Percentiles rank a stretch among this genome's conserved stretches.
Evolutionary conservation across 495 filamentous ascomycete genomes (phyloP).

Genomic region (Tetracladium marchalianum): DNA sequence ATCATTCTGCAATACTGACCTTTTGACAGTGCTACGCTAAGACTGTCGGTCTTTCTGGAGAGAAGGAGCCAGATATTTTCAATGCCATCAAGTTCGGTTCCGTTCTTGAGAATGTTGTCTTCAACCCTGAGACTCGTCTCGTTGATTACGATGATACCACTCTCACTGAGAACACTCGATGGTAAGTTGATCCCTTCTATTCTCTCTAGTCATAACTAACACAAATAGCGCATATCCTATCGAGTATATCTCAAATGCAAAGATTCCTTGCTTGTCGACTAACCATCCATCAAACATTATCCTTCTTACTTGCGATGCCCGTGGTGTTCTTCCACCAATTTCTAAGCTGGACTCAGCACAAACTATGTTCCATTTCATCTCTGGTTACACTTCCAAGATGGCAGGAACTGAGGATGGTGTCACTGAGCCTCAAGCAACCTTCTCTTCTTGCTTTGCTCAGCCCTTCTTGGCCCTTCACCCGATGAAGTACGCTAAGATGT

Average conservation of each 20-base stretch:
- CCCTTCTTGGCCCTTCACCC: constrained; percentile 98
- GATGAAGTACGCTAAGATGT: constrained; percentile 97
- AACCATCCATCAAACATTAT: constrained; percentile 96
- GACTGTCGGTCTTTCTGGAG: constrained; percentile 91
- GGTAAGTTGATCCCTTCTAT: constrained; percentile 26
- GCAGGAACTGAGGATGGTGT: constrained; percentile 96
- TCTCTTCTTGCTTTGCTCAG: constrained; percentile 99
- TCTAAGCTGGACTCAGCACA: constrained; percentile 93
- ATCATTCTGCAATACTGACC: constrained; percentile 2
- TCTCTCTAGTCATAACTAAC: neutral
- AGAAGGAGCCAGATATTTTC: constrained; percentile 99
- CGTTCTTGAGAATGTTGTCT: constrained; percentile 97
- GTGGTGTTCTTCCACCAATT: constrained; percentile 94
- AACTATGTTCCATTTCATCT: constrained; percentile 99
- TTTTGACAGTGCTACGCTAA: constrained; percentile 76
- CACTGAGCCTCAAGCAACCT: constrained; percentile 93
- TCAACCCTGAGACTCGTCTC: constrained; percentile 77
- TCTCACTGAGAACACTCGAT: constrained; percentile 95
- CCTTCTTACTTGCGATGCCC: constrained; percentile 93
- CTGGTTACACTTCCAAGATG: constrained; percentile 99
- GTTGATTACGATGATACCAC: constrained; percentile 95
- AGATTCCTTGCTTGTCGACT: constrained; percentile 83
- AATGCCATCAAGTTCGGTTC: constrained; percentile 93
- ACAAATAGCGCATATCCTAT: constrained; percentile 74
- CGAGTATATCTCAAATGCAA: constrained; percentile 97